A percentile compares a stretch with the other conserved stretches of the same genome.
These are phyloP conservation scores for Backusella tarrabulga DNA, from an alignment of 192 early-diverging fungal genomes.

Conservation along the genomic window DNA sequence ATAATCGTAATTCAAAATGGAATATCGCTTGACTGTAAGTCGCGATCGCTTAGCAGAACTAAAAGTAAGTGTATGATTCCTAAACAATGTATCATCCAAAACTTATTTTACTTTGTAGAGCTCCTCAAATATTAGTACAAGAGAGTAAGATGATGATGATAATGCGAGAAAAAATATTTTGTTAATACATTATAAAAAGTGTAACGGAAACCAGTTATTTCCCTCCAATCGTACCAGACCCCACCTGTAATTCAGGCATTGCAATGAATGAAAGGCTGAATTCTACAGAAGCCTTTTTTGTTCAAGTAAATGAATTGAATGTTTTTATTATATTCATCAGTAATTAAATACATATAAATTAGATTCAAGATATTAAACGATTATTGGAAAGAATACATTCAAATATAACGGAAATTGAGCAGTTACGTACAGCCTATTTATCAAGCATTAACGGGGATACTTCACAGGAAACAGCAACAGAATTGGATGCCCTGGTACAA, in stretches of 20 bases:
- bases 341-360: not conserved
- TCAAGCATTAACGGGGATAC: conserved; percentile 29
- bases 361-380: conserved; percentile 29
- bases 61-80: not conserved
- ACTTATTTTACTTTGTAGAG: not conserved
- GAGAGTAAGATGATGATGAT: not conserved
- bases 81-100: not conserved
- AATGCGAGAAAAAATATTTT: not conserved
- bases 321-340: not conserved
- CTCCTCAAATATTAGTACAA: not conserved
- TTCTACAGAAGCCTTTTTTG: not conserved
- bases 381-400: conserved; percentile 21
- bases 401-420: conserved; percentile 29
- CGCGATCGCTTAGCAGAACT: conserved; percentile 24
- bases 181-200: not conserved
- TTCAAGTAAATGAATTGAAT: not conserved
- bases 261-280: not conserved
- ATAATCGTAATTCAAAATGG: not conserved
- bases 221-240: not conserved
- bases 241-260: not conserved
- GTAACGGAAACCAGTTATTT: not conserved
- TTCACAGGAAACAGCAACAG: not conserved
- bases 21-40: conserved; percentile 17
- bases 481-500: conserved; percentile 20
- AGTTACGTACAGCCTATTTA: conserved; percentile 23